phyloP scores from a whole-genome alignment of 352 stramenopile genomes.

The Phytophthora quininea region DNA sequence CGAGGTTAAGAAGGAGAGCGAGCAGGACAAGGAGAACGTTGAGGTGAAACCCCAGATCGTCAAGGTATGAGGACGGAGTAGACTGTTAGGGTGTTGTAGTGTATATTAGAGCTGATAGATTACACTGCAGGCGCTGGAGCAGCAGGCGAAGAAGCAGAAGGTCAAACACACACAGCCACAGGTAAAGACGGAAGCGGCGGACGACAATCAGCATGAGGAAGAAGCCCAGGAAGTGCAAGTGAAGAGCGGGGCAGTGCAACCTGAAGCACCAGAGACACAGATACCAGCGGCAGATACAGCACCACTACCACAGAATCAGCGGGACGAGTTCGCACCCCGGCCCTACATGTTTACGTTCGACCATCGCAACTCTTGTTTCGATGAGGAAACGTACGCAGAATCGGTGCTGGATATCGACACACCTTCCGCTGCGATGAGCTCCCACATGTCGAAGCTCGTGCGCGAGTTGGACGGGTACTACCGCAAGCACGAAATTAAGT shows the following conservation, averaged over 20 bases:
- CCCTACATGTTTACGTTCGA: conserved; percentile 64
- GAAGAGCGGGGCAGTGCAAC: conserved; percentile 7
- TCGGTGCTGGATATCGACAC: conserved; percentile 70
- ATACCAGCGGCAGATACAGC: conserved; percentile 3
- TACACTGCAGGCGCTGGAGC: conserved; percentile 11
- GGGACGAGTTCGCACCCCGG: conserved; percentile 44
- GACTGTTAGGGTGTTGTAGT: neutral
- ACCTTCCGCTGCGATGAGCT: conserved; percentile 27
- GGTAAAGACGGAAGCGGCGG: conserved; percentile 10
- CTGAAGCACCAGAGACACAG: conserved; percentile 30
- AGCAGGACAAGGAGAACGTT: conserved; percentile 21
- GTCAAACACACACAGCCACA: neutral
- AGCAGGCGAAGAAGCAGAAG: conserved; percentile 6
- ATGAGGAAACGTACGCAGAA: conserved; percentile 56
- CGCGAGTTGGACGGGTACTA: conserved; percentile 71
- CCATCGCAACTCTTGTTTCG: conserved; percentile 75
- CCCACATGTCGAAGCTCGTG: conserved; percentile 60
- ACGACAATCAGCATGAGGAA: conserved; percentile 7
- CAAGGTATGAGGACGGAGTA: conserved; percentile 14
- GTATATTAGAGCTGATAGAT: conserved; percentile 1
- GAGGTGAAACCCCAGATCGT: conserved; percentile 17
- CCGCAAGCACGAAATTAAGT: conserved; percentile 78
- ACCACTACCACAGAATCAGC: neutral
- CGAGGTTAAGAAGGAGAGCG: neutral
- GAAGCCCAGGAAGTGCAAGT: conserved; percentile 6